phyloP scores from a whole-genome alignment of 78 protist species.

The Tieghemostelium lacteum region DNA sequence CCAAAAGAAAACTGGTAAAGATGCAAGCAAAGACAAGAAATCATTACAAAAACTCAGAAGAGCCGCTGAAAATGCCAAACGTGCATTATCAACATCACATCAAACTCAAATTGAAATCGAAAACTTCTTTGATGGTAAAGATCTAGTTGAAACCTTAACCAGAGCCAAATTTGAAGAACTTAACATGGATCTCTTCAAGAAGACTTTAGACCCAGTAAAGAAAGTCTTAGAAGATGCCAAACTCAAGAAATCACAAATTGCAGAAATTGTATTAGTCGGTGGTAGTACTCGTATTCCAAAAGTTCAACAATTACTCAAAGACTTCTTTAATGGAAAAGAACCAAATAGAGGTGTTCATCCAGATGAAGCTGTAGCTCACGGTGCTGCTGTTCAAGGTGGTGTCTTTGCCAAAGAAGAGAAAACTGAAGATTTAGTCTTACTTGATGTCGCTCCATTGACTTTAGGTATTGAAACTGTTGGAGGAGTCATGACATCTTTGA shows the following conservation, averaged over 20 bases:
- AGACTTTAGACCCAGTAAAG: slow-evolving; percentile 94
- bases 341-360: slow-evolving; percentile 98
- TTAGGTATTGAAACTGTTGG: slow-evolving; percentile 99
- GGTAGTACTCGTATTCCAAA: slow-evolving; percentile 99
- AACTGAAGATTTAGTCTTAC: slow-evolving; percentile 77
- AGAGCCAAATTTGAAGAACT: slow-evolving; percentile 99
- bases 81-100: slow-evolving; percentile 90
- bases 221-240: slow-evolving; percentile 95
- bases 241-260: slow-evolving; percentile 91
- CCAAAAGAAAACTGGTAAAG: slow-evolving; percentile 92
- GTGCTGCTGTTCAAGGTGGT: slow-evolving; percentile 99
- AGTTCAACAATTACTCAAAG: slow-evolving; percentile 95
- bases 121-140: slow-evolving; percentile 95
- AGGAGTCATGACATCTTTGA: slow-evolving; percentile 98
- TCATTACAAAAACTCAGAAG: slow-evolving; percentile 94
- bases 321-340: slow-evolving; percentile 99
- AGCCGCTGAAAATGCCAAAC: slow-evolving; percentile 98
- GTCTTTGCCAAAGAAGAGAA: slow-evolving; percentile 78
- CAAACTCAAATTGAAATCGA: slow-evolving; percentile 96
- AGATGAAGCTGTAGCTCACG: slow-evolving; percentile 99
- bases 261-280: slow-evolving; percentile 99
- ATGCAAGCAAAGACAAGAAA: slow-evolving; percentile 91
- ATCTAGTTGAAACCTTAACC: slow-evolving; percentile 96
- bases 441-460: slow-evolving; percentile 98
- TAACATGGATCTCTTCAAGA: slow-evolving; percentile 96